Base-by-base conservation (phyloP, 2,329 filamentous ascomycete genomes). In the Metarhizium brunneum region DNA sequence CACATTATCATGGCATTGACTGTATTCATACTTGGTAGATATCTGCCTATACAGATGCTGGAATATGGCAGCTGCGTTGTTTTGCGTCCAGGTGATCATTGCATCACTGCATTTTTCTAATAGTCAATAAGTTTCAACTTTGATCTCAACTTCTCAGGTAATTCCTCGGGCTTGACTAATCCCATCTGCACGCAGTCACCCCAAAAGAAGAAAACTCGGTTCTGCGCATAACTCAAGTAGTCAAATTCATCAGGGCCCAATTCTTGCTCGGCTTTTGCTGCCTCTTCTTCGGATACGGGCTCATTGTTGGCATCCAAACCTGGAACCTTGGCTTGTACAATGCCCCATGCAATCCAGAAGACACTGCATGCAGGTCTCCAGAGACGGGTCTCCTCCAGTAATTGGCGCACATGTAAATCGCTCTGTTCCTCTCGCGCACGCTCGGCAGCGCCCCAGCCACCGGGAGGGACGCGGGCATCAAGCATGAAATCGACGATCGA, bases 321-420 rank as follows among this genome's bases (percentile, higher is more conserved):
- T 0, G 89, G 85, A 1, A 95, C 79, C 68, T 94, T 92, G 50
- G 94, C 92, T 72, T 99, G 94, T 53, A 99, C 88, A 59, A 97
- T 90, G 29, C 94, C 94, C 94, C 94, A 99, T 1, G 91, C 89
- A 29, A 95, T 83, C 94, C 94, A 99, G 72, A 88, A 84, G 2
- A 90, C 90, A 40, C 87, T 91, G 71, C 94, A 95, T 43, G 90
- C 89, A 0, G 89, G 77, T 3, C 94, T 84, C 94, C 94, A 99
- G 49, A 95, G 76, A 16, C 84, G 78, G 2, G 90, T 85, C 72
- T 97, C 91, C 45, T 86, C 82, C 65, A 94, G 75, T 32, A 99
- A 76, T 53, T 83, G 80, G 51, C 82, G 76, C 6, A 95, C 79
- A 63, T 87, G 83, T 42, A 76, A 71, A 54, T 96, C 90, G 5